Percentiles rank a stretch among this genome's conserved stretches.
Evolutionary conservation across 352 stramenopile species (phyloP).

Genomic region (Phytophthora chlamydospora): DNA sequence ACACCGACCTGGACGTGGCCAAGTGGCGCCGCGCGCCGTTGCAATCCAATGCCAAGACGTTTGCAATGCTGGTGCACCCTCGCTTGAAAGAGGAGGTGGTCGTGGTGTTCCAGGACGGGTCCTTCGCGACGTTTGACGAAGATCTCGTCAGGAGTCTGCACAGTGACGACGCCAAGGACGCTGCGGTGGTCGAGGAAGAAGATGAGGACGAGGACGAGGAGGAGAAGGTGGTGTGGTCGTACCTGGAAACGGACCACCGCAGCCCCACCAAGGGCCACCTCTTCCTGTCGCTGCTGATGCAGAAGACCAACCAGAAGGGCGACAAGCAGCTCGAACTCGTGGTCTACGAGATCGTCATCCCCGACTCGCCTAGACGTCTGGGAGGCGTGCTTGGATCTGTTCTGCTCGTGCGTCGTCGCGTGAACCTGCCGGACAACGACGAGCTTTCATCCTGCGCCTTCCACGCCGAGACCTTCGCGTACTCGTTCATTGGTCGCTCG

Average conservation of each 20-base stretch:
- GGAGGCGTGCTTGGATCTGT: slow-evolving; percentile 41
- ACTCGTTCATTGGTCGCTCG: slow-evolving; percentile 64
- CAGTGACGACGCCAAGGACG: slow-evolving; percentile 43
- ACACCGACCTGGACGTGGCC: slow-evolving; percentile 64
- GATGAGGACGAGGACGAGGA: slow-evolving; percentile 28
- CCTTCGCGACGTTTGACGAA: slow-evolving; percentile 64
- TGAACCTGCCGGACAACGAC: slow-evolving; percentile 37
- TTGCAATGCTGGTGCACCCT: slow-evolving; percentile 64
- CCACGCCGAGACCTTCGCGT: slow-evolving; percentile 74
- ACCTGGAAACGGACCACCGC: slow-evolving; percentile 56
- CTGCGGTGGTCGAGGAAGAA: slow-evolving; percentile 21
- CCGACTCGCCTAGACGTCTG: slow-evolving; percentile 36
- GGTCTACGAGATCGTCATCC: slow-evolving; percentile 55
- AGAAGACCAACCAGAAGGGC: slow-evolving; percentile 39
- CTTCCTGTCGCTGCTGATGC: slow-evolving; percentile 65
- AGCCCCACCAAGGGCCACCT: slow-evolving; percentile 67
- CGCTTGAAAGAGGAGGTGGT: slow-evolving; percentile 66
- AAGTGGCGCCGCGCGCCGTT: slow-evolving; percentile 64
- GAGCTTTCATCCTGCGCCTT: slow-evolving; percentile 57
- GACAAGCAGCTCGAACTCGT: slow-evolving; percentile 52
- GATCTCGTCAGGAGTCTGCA: slow-evolving; percentile 52
- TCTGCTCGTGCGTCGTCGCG: slow-evolving; percentile 41
- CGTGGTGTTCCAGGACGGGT: slow-evolving; percentile 70
- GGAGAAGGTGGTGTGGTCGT: slow-evolving; percentile 54
- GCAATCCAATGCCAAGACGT: slow-evolving; percentile 35